Base-by-base conservation (phyloP, 169 alveolate genomes). In the Cryptosporidium baileyi region DNA sequence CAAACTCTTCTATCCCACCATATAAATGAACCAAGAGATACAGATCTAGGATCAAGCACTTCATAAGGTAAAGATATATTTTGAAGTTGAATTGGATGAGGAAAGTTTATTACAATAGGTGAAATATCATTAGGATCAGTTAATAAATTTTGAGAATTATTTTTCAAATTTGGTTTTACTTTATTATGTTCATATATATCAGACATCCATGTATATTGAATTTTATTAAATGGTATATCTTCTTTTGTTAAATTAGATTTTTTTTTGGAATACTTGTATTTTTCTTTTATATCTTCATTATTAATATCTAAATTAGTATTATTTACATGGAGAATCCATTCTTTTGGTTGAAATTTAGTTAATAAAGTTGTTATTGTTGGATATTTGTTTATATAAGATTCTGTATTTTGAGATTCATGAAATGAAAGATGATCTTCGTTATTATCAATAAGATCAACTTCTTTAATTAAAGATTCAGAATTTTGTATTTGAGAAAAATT, bases 1-100 rank as follows among this genome's bases (percentile, higher is more conserved):
- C 85, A 74, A 40, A 74, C 67, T 74, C 67, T 74, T 57, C 85
- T 74, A 34, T 74, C 85, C 85, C 85, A 74, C 85, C 85, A 74
- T 38, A 74, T 36, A 24, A 74, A 74, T 7, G 85, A 30, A 2
- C 85, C 85, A 24, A 40, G 36, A n/a, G 85, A 67, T 22, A 74
- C 74, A 8, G 85, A 74, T 17, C 85, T 51, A 52, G 85, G 67
- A 40, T 74, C 85, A 15, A 74, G 44, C 1, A 74, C 67, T 26
- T 74, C 85, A 32, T 52, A 74, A n/a, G 85, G 85, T 17, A 74
- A 36, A 8, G 74, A 74, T 38, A 24, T 24, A 34, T 74, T 74
- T 34, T 74, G 85, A 28, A 74, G 67, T 38, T 74, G 85, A 41
- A 74, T 74, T 15, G 85, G 85, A 59, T 74, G 85, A 38, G 85